These are phyloP conservation scores for Tricholoma terreum DNA, from an alignment of 768 basidiomycete species.

Conservation along the genomic window DNA sequence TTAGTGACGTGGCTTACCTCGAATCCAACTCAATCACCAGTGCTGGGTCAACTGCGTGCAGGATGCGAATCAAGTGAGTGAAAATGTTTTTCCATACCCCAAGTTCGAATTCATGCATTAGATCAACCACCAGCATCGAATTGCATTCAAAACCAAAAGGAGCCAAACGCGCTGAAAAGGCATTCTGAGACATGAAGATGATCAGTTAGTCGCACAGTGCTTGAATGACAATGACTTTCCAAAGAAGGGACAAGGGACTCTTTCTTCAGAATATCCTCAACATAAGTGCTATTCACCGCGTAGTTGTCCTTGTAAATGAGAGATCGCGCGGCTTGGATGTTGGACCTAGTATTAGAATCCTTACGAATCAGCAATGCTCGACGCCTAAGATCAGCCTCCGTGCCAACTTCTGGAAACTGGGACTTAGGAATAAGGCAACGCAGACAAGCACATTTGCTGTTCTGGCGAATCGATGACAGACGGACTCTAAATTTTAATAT, in stretches of 20 bases:
- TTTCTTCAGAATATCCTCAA: constrained; percentile 7
- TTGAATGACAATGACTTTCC: constrained; percentile 6
- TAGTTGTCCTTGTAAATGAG: constrained; percentile 4
- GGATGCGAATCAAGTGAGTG: constrained; percentile 22
- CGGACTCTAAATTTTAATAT: constrained; percentile 14
- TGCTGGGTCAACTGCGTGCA: constrained; percentile 3
- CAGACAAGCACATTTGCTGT: constrained; percentile 22
- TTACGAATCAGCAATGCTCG: not conserved
- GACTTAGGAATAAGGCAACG: constrained; percentile 20
- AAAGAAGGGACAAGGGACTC: constrained; percentile 13
- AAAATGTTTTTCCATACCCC: constrained; percentile 25
- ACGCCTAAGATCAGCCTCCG: constrained; percentile 7
- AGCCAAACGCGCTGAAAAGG: constrained; percentile 3
- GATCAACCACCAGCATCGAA: constrained; percentile 17
- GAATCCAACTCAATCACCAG: not conserved
- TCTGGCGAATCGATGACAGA: constrained; percentile 22
- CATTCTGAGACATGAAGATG: constrained; percentile 5
- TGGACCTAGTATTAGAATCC: not conserved
- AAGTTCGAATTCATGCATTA: too few relatives aligned
- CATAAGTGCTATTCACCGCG: constrained; percentile 1
- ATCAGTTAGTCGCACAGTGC: not conserved
- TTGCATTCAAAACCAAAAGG: constrained; percentile 18
- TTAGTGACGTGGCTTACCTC: not conserved
- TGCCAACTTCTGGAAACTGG: constrained; percentile 24
- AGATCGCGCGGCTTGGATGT: not conserved